Base-by-base conservation (phyloP, 345 rosid species). In the Gossypioides kirkii region DNA sequence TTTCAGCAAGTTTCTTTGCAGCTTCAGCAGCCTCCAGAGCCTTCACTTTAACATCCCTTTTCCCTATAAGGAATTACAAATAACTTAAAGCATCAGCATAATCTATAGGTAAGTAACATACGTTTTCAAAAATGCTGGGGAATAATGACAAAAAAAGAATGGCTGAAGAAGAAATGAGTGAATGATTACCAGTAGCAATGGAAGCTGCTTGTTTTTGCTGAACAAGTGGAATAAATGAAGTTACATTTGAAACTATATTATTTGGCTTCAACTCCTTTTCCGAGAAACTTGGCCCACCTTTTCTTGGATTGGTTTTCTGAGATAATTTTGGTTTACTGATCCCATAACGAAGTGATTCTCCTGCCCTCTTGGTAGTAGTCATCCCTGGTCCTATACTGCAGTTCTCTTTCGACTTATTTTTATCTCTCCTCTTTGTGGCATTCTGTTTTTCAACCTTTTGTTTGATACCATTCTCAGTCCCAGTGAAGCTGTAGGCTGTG, bases 11-110 rank as follows among this genome's bases (percentile, higher is more conserved):
- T 71, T 91, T 87, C 79, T 83, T 91, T 43, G 94, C 89, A 74
- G 89, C 93, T 81, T 86, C 96, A 74, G 99, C 97, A 79, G 88
- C 92, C 83, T 86, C 97, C 69, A 95, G 82, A 67, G 99, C 90
- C 80, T 87, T 93, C 80, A 95, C 97, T 84, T 87, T 91, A 61
- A 93, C 82, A 69, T 91, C 92, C 78, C 93, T 91, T 84, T 90
- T 96, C 64, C 98, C 99, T 95, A 68, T 17, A 55, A 77, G 74
- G 22, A 61, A 73, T 72, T 50, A 52, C 20, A 71, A 10, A 32
- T 45, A 43, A 58, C 66, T 22, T 71, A 56, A 56, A 58, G 42
- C 25, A 71, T 59, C 55, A 16, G 55, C 22, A 59, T 22, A 71
- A 13, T 56, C 54, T 58, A 56, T 42, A 56, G 4, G 14, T 13